Percentiles rank a stretch among this genome's conserved stretches.
Conservation (phyloP, 345 rosid species). For the Triadica sebifera region DNA sequence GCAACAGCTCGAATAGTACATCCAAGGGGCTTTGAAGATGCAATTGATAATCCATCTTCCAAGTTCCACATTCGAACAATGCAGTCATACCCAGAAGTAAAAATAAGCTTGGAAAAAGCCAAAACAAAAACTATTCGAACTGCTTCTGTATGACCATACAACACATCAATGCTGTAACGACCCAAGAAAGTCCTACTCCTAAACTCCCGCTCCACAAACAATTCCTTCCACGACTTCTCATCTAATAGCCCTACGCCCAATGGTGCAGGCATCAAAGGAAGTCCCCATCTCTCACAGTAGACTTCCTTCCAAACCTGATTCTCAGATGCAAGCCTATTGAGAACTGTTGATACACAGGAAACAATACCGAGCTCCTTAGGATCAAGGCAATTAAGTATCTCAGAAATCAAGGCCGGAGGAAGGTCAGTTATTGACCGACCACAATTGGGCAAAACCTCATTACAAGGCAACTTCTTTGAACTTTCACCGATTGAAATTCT, state of each 20-base stretch:
- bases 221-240: conserved; percentile 76
- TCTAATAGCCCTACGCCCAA: conserved; percentile 35
- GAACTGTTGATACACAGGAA: conserved; percentile 70
- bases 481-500: conserved; percentile 23
- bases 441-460: conserved; percentile 32
- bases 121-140: conserved; percentile 64
- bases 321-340: conserved; percentile 69
- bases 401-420: conserved; percentile 74
- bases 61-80: conserved; percentile 84
- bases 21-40: conserved; percentile 73
- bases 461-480: conserved; percentile 36
- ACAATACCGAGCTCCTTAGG: conserved; percentile 86
- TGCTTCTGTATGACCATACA: conserved; percentile 90
- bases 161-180: conserved; percentile 54
- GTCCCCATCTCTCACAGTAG: conserved; percentile 87
- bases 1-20: conserved; percentile 83
- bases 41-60: conserved; percentile 73
- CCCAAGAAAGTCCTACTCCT: conserved; percentile 78
- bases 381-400: conserved; percentile 70
- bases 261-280: conserved; percentile 35
- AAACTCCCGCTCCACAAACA: conserved; percentile 89
- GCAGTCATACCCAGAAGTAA: conserved; percentile 82
- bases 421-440: conserved; percentile 62
- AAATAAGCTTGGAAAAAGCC: conserved; percentile 78
- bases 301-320: conserved; percentile 87